Percentiles rank a stretch among this genome's conserved stretches.
Conservation (phyloP, 306 rosid species). For the apple (Malus domestica) region DNA sequence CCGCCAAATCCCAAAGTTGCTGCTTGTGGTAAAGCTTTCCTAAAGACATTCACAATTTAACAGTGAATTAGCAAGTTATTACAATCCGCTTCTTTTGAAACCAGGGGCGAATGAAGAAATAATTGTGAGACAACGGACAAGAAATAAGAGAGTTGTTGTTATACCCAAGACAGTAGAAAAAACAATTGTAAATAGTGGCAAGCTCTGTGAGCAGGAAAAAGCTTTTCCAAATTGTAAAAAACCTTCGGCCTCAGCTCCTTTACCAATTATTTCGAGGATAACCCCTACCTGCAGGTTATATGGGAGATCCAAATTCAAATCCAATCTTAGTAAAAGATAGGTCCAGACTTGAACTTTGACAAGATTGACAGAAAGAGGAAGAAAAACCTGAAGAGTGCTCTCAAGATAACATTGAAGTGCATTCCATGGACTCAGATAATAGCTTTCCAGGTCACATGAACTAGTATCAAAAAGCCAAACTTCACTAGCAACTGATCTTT, state of each 20-base stretch:
- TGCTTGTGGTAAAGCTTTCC: constrained; percentile 65
- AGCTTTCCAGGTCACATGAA: constrained; percentile 50
- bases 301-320: constrained; percentile 6
- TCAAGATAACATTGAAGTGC: constrained; percentile 83
- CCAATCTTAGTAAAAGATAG: constrained; percentile 1
- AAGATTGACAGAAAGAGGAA: constrained; percentile 8
- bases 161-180: constrained; percentile 80
- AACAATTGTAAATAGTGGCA: constrained; percentile 63
- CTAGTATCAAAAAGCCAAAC: constrained; percentile 48
- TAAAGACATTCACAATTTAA: constrained; percentile 28
- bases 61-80: constrained; percentile 4
- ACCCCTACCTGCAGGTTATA: constrained; percentile 55
- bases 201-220: constrained; percentile 45
- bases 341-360: background rate
- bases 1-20: constrained; percentile 61
- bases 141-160: constrained; percentile 1
- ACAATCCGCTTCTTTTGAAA: background rate
- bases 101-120: constrained; percentile 9
- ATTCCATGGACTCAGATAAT: constrained; percentile 79
- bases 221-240: constrained; percentile 66
- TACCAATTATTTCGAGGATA: constrained; percentile 66
- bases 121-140: constrained; percentile 7
- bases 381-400: constrained; percentile 86
- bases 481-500: constrained; percentile 42
- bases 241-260: constrained; percentile 73